phyloP scores from a whole-genome alignment of 805 yeast species.

The Candida nemodendra region DNA sequence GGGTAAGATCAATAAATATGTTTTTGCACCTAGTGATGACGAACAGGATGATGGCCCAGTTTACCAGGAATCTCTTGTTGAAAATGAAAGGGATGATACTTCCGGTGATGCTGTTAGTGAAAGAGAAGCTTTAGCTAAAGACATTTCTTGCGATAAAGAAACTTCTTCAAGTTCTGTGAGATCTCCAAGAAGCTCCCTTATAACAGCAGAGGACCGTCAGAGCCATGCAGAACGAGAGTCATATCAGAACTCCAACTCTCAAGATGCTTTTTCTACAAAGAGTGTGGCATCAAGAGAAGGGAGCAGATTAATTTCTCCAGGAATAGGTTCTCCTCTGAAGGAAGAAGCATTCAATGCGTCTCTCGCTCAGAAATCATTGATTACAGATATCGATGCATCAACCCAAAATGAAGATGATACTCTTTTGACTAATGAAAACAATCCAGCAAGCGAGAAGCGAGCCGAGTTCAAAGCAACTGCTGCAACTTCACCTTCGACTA shows the following conservation, averaged over 20 bases:
- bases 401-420: not conserved
- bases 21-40: slow-evolving; percentile 28
- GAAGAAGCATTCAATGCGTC: slow-evolving; percentile 5
- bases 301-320: not conserved
- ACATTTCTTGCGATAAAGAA: not conserved
- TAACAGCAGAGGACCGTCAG: not conserved
- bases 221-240: not conserved
- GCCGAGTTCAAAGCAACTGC: not conserved
- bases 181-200: not conserved
- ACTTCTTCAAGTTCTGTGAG: too few species aligned
- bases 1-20: slow-evolving; percentile 27
- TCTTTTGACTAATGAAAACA: not conserved
- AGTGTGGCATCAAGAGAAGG: not conserved
- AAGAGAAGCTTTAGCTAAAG: not conserved
- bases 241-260: not conserved
- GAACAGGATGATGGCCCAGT: slow-evolving; percentile 19
- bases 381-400: slow-evolving; percentile 1
- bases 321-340: slow-evolving; percentile 2
- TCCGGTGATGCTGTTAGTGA: not conserved
- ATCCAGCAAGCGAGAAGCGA: not conserved
- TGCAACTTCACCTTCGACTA: slow-evolving; percentile 6
- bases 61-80: slow-evolving; percentile 11
- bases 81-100: not conserved
- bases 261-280: not conserved
- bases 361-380: not conserved